Percentiles rank a stretch among this genome's conserved stretches.
Evolutionary conservation across 768 basidiomycete species (phyloP).

Genomic region (Termitomyces eurrhizus): DNA sequence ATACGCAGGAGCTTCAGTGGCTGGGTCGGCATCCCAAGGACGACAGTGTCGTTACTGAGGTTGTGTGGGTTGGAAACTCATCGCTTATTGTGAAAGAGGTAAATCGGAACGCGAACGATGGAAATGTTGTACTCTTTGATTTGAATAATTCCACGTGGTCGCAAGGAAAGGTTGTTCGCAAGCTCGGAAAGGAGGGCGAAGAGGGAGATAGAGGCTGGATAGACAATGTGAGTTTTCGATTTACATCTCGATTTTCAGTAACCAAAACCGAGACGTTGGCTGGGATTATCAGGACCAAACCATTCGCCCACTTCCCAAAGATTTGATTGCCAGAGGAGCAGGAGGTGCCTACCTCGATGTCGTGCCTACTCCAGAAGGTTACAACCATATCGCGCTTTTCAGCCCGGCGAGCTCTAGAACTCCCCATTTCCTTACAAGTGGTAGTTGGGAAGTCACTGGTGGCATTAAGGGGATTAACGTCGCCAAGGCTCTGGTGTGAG

Average conservation of each 20-base stretch:
- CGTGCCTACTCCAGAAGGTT: conserved; percentile 77
- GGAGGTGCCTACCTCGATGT: conserved; percentile 85
- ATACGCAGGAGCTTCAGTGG: conserved; percentile 67
- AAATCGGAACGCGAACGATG: conserved; percentile 77
- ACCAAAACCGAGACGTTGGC: not conserved
- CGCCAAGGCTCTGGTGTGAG: conserved; percentile 68
- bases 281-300: conserved; percentile 47
- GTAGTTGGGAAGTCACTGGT: conserved; percentile 86
- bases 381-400: conserved; percentile 91
- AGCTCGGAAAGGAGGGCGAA: conserved; percentile 78
- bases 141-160: conserved; percentile 30
- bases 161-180: conserved; percentile 61
- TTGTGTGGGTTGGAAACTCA: conserved; percentile 81
- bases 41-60: conserved; percentile 74
- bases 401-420: conserved; percentile 63
- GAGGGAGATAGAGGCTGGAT: conserved; percentile 95
- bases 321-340: conserved; percentile 36
- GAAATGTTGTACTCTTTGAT: conserved; percentile 78
- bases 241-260: not conserved
- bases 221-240: conserved; percentile 56
- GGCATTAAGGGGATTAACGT: conserved; percentile 71
- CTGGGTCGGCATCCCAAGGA: conserved; percentile 46
- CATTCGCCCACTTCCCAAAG: conserved; percentile 52
- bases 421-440: conserved; percentile 82
- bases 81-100: conserved; percentile 83